Conservation (phyloP, 2,329 filamentous ascomycete species). For the Periconia sp. region DNA sequence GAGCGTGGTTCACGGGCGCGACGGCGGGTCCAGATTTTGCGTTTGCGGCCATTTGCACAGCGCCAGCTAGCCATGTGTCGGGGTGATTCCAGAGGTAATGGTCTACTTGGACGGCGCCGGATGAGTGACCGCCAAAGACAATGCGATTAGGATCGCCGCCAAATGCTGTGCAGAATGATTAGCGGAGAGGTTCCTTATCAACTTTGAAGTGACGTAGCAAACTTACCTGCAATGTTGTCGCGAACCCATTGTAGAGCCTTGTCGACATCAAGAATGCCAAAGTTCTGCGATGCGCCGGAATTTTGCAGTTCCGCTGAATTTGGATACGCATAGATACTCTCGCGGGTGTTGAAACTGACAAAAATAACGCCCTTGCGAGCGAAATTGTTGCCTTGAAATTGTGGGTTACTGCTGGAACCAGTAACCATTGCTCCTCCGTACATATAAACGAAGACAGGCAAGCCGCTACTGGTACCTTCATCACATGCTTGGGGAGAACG, state of each 20-base stretch:
- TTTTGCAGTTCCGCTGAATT: slow-evolving; percentile 42
- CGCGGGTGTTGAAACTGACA: slow-evolving; percentile 30
- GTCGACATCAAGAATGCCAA: slow-evolving; percentile 42
- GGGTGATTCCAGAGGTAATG: slow-evolving; percentile 30
- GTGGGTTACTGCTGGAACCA: slow-evolving; percentile 44
- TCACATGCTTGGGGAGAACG: too few relatives aligned
- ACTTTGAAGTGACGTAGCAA: too few relatives aligned
- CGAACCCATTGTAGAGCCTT: slow-evolving; percentile 41
- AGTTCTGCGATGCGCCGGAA: slow-evolving; percentile 24
- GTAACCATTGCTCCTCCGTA: slow-evolving; percentile 49
- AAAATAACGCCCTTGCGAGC: slow-evolving; percentile 26
- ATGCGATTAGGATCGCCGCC: slow-evolving; percentile 47
- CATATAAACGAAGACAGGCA: slow-evolving; percentile 47
- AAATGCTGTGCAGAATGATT: slow-evolving; percentile 27
- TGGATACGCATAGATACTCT: slow-evolving; percentile 45
- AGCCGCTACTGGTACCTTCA: too few relatives aligned
- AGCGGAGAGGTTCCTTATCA: too few relatives aligned
- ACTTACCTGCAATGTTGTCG: slow-evolving; percentile 32
- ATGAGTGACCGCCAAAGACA: slow-evolving; percentile 45
- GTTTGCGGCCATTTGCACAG: slow-evolving; percentile 28
- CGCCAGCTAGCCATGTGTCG: slow-evolving; percentile 19
- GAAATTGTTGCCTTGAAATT: slow-evolving; percentile 45
- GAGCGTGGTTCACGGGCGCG: slow-evolving; percentile 20
- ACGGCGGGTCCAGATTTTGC: slow-evolving; percentile 26
- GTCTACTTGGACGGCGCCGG: slow-evolving; percentile 28